Evolutionary conservation across 441 rosid genomes (phyloP).

Genomic region (Geranium incanum): DNA sequence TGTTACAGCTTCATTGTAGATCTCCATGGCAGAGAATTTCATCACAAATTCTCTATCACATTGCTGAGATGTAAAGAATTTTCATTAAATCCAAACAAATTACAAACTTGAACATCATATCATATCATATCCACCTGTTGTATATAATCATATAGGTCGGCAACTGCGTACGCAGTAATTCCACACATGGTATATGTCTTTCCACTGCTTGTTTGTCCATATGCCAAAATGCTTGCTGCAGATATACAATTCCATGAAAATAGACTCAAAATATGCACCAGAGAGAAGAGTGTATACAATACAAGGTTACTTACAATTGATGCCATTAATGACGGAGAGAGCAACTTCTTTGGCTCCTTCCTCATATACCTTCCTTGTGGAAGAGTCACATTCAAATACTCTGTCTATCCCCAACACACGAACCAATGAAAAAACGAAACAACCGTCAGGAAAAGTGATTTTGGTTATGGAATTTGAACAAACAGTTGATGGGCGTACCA

Average conservation of each 20-base stretch:
- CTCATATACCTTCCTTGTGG: slow-evolving; percentile 60
- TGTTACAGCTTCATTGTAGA: slow-evolving; percentile 84
- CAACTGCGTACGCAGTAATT: slow-evolving; percentile 63
- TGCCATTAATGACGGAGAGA: slow-evolving; percentile 67
- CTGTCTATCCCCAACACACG: slow-evolving; percentile 45
- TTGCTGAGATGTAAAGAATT: slow-evolving; percentile 37
- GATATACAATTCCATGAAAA: slow-evolving; percentile 6
- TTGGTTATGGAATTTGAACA: slow-evolving; percentile 3
- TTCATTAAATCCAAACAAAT: no score
- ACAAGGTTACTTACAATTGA: slow-evolving; percentile 68
- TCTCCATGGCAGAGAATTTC: slow-evolving; percentile 88
- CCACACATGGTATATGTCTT: slow-evolving; percentile 75
- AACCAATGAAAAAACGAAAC: no score
- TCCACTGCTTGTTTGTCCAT: slow-evolving; percentile 97
- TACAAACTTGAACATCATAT: no score
- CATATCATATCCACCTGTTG: slow-evolving; percentile 40
- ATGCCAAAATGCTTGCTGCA: slow-evolving; percentile 93
- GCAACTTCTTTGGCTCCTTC: slow-evolving; percentile 80
- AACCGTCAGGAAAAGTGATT: no score
- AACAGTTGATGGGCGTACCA: background rate
- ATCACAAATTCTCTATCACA: slow-evolving; percentile 67
- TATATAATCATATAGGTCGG: slow-evolving; percentile 74
- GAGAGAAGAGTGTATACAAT: no score
- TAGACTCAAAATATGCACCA: no score
- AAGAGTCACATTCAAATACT: slow-evolving; percentile 53